Percentiles rank a stretch among this genome's conserved stretches.
Evolutionary conservation across 257 asterid genomes (phyloP).

Genomic region (Capsicum rhomboideum): DNA sequence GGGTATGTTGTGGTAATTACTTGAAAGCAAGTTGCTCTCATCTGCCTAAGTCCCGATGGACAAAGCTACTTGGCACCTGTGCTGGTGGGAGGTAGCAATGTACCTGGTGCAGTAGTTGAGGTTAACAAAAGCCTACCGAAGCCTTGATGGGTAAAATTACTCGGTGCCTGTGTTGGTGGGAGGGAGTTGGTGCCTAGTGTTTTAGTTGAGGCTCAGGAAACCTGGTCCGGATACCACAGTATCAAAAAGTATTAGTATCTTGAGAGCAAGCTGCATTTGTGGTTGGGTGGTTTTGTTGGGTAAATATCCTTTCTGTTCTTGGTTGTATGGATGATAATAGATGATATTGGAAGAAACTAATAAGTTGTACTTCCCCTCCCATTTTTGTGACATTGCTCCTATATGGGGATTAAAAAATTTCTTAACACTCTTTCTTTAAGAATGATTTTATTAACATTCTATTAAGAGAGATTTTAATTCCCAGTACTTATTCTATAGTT

Average conservation of each 20-base stretch:
- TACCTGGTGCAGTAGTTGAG: background rate
- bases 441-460: background rate
- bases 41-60: background rate
- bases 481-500: background rate
- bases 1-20: no score
- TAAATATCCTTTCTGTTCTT: background rate
- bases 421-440: background rate
- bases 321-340: background rate
- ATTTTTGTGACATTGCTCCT: background rate
- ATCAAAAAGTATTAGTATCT: no score
- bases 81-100: background rate
- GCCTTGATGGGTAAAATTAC: no score
- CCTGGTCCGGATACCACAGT: no score
- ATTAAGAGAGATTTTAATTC: background rate
- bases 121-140: background rate
- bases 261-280: no score
- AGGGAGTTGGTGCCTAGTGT: background rate
- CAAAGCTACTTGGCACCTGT: background rate
- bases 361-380: background rate
- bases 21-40: background rate
- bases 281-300: background rate
- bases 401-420: background rate
- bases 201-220: background rate
- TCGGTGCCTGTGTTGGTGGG: no score
- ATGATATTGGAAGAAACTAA: background rate